Conservation (phyloP, 495 filamentous ascomycete species). For the Thermothielavioides terrestris region DNA sequence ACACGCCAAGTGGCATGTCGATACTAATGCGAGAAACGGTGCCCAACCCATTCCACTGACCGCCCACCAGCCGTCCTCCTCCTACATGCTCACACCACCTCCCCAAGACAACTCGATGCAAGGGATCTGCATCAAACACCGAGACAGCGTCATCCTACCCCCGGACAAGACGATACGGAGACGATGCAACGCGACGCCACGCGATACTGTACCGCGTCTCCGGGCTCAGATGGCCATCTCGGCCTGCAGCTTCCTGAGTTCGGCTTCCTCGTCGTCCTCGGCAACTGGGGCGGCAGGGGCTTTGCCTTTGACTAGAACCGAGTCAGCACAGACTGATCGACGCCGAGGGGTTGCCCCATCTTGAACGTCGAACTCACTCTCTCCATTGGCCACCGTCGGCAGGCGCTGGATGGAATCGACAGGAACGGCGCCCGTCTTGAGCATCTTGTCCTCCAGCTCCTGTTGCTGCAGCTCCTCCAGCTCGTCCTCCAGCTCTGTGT, state of each 20-base stretch:
- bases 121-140: not conserved
- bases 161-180: conserved; percentile 1
- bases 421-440: conserved; percentile 67
- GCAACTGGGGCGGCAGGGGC: conserved; percentile 40
- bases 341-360: not conserved
- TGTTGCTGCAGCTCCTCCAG: conserved; percentile 74
- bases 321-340: conserved; percentile 16
- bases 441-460: conserved; percentile 86
- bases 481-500: conserved; percentile 73
- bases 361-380: conserved; percentile 53
- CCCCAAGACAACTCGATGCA: not conserved
- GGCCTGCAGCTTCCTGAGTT: conserved; percentile 85
- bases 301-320: conserved; percentile 49
- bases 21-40: conserved; percentile 5
- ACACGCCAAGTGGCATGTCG: conserved; percentile 8
- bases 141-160: not conserved
- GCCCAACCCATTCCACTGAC: not conserved
- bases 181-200: too few species aligned
- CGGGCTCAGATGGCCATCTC: conserved; percentile 86
- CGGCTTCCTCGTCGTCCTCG: conserved; percentile 93
- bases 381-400: conserved; percentile 61
- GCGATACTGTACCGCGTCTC: not conserved
- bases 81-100: not conserved
- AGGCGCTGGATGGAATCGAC: conserved; percentile 64
- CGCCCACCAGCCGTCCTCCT: not conserved